Evolutionary conservation across 257 asterid genomes (phyloP).

Genomic region (Leptodermis oblonga): DNA sequence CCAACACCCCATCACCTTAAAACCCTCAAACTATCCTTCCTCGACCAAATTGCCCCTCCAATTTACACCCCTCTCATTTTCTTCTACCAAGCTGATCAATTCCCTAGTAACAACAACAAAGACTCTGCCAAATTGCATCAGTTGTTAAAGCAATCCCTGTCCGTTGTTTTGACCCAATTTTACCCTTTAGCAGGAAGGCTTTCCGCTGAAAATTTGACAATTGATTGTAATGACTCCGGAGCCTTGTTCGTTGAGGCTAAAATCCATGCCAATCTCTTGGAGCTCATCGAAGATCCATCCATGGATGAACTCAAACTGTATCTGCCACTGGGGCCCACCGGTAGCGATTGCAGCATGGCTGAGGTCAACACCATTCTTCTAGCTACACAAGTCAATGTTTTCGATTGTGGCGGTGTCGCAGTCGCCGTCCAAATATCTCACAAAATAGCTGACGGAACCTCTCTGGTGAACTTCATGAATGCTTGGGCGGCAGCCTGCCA

Average conservation of each 20-base stretch:
- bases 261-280: conserved; percentile 16
- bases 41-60: conserved; percentile 35
- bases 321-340: neutral
- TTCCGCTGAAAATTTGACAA: neutral
- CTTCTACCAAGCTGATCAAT: conserved; percentile 26
- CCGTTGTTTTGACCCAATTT: conserved; percentile 22
- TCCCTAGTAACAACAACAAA: neutral
- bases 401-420: conserved; percentile 37
- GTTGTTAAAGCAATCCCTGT: conserved; percentile 30
- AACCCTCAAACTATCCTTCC: conserved; percentile 29
- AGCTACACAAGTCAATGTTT: conserved; percentile 31
- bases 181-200: conserved; percentile 43
- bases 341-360: neutral
- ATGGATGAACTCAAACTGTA: conserved; percentile 8
- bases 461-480: conserved; percentile 29
- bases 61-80: conserved; percentile 31
- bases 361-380: conserved; percentile 13
- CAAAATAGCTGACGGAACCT: conserved; percentile 30
- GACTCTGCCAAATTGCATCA: conserved; percentile 8
- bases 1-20: conserved; percentile 34
- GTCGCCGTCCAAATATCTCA: conserved; percentile 32
- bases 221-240: conserved; percentile 43
- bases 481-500: conserved; percentile 35
- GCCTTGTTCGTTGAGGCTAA: conserved; percentile 28
- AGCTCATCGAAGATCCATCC: conserved; percentile 9